Conservation (phyloP, 768 basidiomycete genomes). For the Boletus patriciae region DNA sequence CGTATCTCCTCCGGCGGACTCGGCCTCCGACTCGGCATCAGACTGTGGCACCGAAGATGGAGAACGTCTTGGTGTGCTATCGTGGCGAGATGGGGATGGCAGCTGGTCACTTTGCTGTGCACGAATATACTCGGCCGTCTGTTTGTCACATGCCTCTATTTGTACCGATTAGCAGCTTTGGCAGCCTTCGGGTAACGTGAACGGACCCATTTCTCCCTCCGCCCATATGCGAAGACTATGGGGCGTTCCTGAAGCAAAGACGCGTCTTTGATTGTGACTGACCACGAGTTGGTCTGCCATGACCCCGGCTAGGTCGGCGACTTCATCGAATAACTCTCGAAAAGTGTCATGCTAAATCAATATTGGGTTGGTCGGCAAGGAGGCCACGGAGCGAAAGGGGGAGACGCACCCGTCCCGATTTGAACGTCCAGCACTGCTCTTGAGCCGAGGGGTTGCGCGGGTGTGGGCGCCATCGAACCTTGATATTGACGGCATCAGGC, state of each 20-base stretch:
- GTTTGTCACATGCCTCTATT: slow-evolving; percentile 65
- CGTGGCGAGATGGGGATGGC: slow-evolving; percentile 21
- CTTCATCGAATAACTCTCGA: slow-evolving; percentile 59
- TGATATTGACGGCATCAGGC: slow-evolving; percentile 45
- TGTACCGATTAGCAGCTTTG: slow-evolving; percentile 7
- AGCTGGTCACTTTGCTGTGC: slow-evolving; percentile 32
- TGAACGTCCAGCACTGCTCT: slow-evolving; percentile 49
- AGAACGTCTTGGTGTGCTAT: slow-evolving; percentile 8
- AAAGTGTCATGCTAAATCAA: slow-evolving; percentile 60
- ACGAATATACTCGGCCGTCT: slow-evolving; percentile 64
- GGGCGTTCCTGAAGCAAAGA: slow-evolving; percentile 72
- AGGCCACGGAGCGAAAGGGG: neutral
- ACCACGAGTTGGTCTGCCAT: slow-evolving; percentile 55
- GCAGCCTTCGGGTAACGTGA: neutral
- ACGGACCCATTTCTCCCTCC: slow-evolving; percentile 64
- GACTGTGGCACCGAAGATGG: slow-evolving; percentile 26
- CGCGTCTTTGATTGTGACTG: slow-evolving; percentile 56
- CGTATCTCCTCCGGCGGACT: slow-evolving; percentile 42
- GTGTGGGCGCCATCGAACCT: slow-evolving; percentile 66
- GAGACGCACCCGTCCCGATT: slow-evolving; percentile 55
- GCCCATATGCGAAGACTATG: slow-evolving; percentile 65
- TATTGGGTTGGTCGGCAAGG: neutral
- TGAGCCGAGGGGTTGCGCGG: slow-evolving; percentile 47
- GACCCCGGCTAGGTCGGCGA: slow-evolving; percentile 60
- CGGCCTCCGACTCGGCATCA: slow-evolving; percentile 36